Conservation (phyloP, 371 early-diverging fungal genomes). For the Synchytrium microbalum region DNA sequence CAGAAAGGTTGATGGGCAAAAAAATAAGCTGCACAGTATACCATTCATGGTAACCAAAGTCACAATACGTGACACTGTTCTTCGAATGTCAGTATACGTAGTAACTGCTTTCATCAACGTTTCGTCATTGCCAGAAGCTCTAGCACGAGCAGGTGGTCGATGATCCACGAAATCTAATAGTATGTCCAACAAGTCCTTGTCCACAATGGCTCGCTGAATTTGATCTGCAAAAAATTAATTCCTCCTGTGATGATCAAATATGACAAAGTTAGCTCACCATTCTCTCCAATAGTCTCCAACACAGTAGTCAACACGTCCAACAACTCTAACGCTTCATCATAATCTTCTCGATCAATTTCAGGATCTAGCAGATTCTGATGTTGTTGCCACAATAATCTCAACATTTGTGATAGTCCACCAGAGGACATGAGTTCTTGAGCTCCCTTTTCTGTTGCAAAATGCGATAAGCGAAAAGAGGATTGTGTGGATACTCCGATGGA, state of each 20-base stretch:
- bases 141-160: slow-evolving; percentile 10
- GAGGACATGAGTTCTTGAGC: slow-evolving; percentile 21
- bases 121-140: slow-evolving; percentile 9
- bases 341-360: slow-evolving; percentile 11
- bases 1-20: slow-evolving; percentile 4
- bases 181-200: slow-evolving; percentile 19
- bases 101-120: slow-evolving; percentile 10
- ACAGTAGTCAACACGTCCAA: slow-evolving; percentile 31
- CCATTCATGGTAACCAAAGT: slow-evolving; percentile 42
- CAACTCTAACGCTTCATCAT: slow-evolving; percentile 25
- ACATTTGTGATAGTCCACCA: slow-evolving; percentile 17
- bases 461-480: background rate
- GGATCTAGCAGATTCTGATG: slow-evolving; percentile 18
- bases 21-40: slow-evolving; percentile 3
- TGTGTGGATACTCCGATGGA: too few species aligned
- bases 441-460: slow-evolving; percentile 22
- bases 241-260: background rate
- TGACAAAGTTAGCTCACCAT: slow-evolving; percentile 23
- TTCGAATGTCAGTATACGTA: slow-evolving; percentile 26
- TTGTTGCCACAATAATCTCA: slow-evolving; percentile 16
- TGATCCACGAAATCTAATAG: slow-evolving; percentile 42
- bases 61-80: slow-evolving; percentile 29
- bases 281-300: slow-evolving; percentile 37
- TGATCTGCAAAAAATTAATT: slow-evolving; percentile 15
- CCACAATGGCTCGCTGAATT: slow-evolving; percentile 30